Evolutionary conservation across 805 yeast genomes (phyloP), one percentile per base, ranked within the genome.

Genomic region (Priceomyces castillae): DNA sequence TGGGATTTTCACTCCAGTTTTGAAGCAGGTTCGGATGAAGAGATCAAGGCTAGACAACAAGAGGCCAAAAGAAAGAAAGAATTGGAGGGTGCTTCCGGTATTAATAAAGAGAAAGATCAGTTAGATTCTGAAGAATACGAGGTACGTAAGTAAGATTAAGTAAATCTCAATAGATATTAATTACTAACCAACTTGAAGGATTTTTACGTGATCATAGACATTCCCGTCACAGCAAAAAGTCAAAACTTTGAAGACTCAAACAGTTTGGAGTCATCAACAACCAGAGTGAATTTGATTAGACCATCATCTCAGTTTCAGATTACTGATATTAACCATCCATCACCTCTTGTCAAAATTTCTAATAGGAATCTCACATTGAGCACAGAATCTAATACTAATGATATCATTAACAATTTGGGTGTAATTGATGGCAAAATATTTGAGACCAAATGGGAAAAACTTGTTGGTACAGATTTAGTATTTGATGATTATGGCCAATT

Each of bases 21-120:
- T 51, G 96, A 88, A 65, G 96, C 97, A 4, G 97, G 97, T 9
- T 86, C 95, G 2, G 88, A 83, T 49, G 95, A 84, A 40, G 97
- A 90, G 62, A 80, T 89, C 41, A 79, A 76, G 51, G 76, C 78
- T 12, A 74, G 90, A 49, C 42, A 49, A 42, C 50, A 44, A 40
- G 51, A 41, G 40, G 46, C 40, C 39, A 45, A 20, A 14, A 45
- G 19, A 15, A 39, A 40, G 43, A 47, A 33, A 23, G 35, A 36
- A 30, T 35, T 36, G 39, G 43, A 39, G 18, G 42, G 36, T n/a
- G 22, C 33, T 23, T 17, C 41, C 23, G 11, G 30, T 36, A 26
- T 12, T 7, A 20, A 33, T 16, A 10, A 18, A 15, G 23, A 34
- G 25, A 12, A 17, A 10, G 18, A 37, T 25, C 31, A 17, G 11